Evolutionary conservation across 31 red algal genomes (phyloP).

Genomic region (Asparagopsis taxiformis): DNA sequence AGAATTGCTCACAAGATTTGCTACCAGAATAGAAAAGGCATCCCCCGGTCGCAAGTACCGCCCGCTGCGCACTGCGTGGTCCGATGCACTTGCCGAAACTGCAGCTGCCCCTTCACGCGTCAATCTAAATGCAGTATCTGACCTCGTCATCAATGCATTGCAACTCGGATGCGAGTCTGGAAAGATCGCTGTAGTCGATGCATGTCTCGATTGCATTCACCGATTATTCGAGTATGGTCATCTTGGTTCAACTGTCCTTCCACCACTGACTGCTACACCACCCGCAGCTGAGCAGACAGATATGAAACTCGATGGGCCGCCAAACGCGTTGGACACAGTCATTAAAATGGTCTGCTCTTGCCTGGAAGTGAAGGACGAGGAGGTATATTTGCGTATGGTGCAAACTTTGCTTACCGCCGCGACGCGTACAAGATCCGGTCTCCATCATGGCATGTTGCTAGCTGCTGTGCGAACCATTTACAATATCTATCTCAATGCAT

Average conservation of each 20-base stretch:
- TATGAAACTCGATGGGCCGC: slow-evolving; percentile 36
- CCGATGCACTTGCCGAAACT: slow-evolving; percentile 36
- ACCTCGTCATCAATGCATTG: slow-evolving; percentile 42
- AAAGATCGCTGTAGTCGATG: slow-evolving; percentile 63
- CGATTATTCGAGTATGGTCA: slow-evolving; percentile 77
- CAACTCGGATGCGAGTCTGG: slow-evolving; percentile 44
- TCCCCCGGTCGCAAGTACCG: slow-evolving; percentile 63
- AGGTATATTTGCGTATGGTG: slow-evolving; percentile 83
- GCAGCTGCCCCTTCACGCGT: slow-evolving; percentile 11
- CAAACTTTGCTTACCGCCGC: slow-evolving; percentile 82
- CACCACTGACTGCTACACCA: too few relatives aligned
- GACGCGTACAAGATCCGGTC: slow-evolving; percentile 62
- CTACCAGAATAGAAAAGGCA: slow-evolving; percentile 43
- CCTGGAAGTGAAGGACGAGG: slow-evolving; percentile 89
- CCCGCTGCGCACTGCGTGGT: slow-evolving; percentile 57
- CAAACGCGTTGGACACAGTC: slow-evolving; percentile 55
- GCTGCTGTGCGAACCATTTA: slow-evolving; percentile 87
- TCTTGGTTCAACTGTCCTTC: too few relatives aligned
- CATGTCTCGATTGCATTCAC: slow-evolving; percentile 80
- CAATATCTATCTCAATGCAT: slow-evolving; percentile 81
- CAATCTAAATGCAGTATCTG: slow-evolving; percentile 17
- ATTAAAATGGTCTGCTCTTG: slow-evolving; percentile 81
- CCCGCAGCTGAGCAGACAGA: slow-evolving; percentile 24
- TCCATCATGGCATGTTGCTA: slow-evolving; percentile 84
- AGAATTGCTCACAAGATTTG: slow-evolving; percentile 53